These are phyloP conservation scores for Cicer arietinum DNA, from an alignment of 306 rosid genomes.

Conservation along the genomic window DNA sequence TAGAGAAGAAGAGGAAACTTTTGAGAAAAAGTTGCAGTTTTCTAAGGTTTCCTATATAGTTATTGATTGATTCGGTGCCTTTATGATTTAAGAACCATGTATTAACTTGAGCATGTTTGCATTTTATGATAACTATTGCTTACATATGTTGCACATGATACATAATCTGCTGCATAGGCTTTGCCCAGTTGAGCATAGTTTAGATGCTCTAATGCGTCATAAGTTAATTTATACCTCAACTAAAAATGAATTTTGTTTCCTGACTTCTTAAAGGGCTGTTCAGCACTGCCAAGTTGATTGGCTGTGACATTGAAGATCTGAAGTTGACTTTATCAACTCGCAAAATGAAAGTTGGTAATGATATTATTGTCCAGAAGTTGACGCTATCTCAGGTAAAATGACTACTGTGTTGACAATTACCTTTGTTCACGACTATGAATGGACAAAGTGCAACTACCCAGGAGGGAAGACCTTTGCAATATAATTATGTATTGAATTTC, in stretches of 20 bases:
- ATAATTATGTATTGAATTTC: conserved; percentile 27
- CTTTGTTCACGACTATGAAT: conserved; percentile 33
- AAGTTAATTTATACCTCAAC: conserved; percentile 39
- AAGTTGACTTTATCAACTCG: conserved; percentile 83
- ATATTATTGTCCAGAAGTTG: conserved; percentile 88
- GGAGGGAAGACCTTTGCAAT: conserved; percentile 15
- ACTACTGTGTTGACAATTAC: conserved; percentile 31
- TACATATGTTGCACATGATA: conserved; percentile 6
- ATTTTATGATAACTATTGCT: conserved; percentile 18
- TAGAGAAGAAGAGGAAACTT: conserved; percentile 15
- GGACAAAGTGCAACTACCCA: conserved; percentile 16
- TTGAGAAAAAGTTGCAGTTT: conserved; percentile 24
- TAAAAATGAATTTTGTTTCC: conserved; percentile 36
- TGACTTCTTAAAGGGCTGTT: conserved; percentile 65
- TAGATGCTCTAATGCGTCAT: conserved; percentile 9
- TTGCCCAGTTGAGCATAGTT: conserved; percentile 2
- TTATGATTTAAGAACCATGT: conserved; percentile 9
- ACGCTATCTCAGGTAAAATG: conserved; percentile 80
- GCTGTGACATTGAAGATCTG: conserved; percentile 80
- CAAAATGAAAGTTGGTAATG: conserved; percentile 91
- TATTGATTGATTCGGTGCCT: conserved; percentile 29
- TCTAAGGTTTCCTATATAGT: conserved; percentile 30
- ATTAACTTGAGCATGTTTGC: neutral
- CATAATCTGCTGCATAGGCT: conserved; percentile 20
- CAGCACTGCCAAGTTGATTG: conserved; percentile 74